Evolutionary conservation across 2,329 filamentous ascomycete genomes (phyloP).

Genomic region (Capronia coronata): DNA sequence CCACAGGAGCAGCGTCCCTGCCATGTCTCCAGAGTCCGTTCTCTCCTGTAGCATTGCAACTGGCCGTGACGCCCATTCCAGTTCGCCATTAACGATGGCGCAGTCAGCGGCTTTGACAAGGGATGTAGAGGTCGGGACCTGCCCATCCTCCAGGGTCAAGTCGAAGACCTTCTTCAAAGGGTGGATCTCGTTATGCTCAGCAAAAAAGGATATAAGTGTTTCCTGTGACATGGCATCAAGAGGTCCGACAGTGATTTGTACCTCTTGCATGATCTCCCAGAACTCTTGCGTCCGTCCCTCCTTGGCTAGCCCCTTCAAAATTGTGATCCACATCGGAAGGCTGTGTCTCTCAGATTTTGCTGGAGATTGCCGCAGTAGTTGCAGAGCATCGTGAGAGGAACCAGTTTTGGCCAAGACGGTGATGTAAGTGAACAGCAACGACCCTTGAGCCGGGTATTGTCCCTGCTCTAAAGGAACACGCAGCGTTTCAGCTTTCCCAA

Average conservation of each 20-base stretch:
- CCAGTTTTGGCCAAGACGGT: slow-evolving; percentile 50
- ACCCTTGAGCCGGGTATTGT: slow-evolving; percentile 7
- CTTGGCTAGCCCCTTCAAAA: slow-evolving; percentile 48
- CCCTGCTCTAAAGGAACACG: slow-evolving; percentile 1
- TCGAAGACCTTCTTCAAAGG: slow-evolving; percentile 63
- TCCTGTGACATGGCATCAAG: slow-evolving; percentile 40
- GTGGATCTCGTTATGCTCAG: slow-evolving; percentile 50
- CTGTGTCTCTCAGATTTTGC: slow-evolving; percentile 29
- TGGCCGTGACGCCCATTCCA: slow-evolving; percentile 53
- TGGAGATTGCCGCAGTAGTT: slow-evolving; percentile 41
- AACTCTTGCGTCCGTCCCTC: slow-evolving; percentile 42
- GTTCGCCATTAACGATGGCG: slow-evolving; percentile 53
- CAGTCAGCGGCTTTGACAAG: slow-evolving; percentile 55
- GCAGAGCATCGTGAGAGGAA: slow-evolving; percentile 49
- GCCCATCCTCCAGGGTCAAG: slow-evolving; percentile 43
- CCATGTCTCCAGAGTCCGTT: slow-evolving; percentile 18
- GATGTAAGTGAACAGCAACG: slow-evolving; percentile 38
- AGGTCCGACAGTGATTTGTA: slow-evolving; percentile 27
- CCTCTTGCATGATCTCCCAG: slow-evolving; percentile 24
- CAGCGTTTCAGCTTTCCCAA: slow-evolving; percentile 2
- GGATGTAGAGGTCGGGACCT: slow-evolving; percentile 41
- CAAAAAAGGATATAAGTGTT: slow-evolving; percentile 58
- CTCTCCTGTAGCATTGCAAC: slow-evolving; percentile 14
- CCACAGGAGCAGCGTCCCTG: slow-evolving; percentile 66
- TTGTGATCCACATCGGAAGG: slow-evolving; percentile 49